Evolutionary conservation across 495 filamentous ascomycete genomes (phyloP).

Genomic region (Aspergillus olivimuriae): DNA sequence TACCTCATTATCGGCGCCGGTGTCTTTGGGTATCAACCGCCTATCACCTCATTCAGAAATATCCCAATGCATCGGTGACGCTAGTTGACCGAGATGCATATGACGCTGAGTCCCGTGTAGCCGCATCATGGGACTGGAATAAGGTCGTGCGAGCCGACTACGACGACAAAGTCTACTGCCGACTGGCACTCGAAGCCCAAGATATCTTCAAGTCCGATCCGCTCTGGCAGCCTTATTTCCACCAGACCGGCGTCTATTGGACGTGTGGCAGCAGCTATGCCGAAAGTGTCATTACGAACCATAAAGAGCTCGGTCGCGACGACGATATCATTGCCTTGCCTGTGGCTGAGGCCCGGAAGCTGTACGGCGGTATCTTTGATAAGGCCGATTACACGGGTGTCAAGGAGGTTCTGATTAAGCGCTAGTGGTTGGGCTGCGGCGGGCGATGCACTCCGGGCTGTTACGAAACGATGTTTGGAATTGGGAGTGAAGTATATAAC

Average conservation of each 20-base stretch:
- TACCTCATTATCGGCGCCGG: slow-evolving; percentile 60
- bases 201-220: slow-evolving; percentile 48
- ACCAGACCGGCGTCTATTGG: slow-evolving; percentile 50
- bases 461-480: slow-evolving; percentile 39
- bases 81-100: slow-evolving; percentile 52
- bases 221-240: slow-evolving; percentile 49
- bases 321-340: slow-evolving; percentile 32
- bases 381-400: slow-evolving; percentile 48
- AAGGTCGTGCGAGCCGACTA: slow-evolving; percentile 65
- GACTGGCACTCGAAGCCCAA: slow-evolving; percentile 51
- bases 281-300: slow-evolving; percentile 43
- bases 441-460: slow-evolving; percentile 40
- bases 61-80: slow-evolving; percentile 45
- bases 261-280: slow-evolving; percentile 37
- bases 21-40: slow-evolving; percentile 61
- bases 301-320: slow-evolving; percentile 36
- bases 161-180: slow-evolving; percentile 48
- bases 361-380: slow-evolving; percentile 46
- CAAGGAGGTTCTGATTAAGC: slow-evolving; percentile 44
- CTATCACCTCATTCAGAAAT: slow-evolving; percentile 47
- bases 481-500: slow-evolving; percentile 47
- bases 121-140: slow-evolving; percentile 62
- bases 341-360: slow-evolving; percentile 35
- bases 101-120: slow-evolving; percentile 32
- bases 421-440: slow-evolving; percentile 59